Evolutionary conservation across 1,284 basidiomycete species (phyloP).

Genomic region (Moesziomyces sp.): DNA sequence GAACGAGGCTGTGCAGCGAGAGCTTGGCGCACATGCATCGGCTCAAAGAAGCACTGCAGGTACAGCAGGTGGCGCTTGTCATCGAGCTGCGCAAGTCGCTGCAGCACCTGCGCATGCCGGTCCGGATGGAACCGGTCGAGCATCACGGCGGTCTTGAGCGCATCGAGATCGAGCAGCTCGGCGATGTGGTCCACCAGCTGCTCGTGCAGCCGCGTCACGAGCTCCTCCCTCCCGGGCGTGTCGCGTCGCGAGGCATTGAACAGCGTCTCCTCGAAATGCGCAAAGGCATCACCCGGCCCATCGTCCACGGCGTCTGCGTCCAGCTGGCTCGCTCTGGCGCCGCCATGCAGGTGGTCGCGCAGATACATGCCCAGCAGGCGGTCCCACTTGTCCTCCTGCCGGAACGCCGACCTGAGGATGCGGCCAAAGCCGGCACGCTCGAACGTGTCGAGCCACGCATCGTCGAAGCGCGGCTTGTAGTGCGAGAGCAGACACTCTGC

Average conservation of each 20-base stretch:
- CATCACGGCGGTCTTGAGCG: slow-evolving; percentile 78
- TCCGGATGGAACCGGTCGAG: slow-evolving; percentile 75
- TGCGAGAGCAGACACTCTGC: slow-evolving; percentile 93
- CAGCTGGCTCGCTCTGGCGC: neutral
- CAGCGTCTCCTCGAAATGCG: slow-evolving; percentile 45
- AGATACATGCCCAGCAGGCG: slow-evolving; percentile 41
- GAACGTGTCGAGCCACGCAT: slow-evolving; percentile 78
- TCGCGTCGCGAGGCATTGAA: slow-evolving; percentile 32
- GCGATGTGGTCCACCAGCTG: slow-evolving; percentile 31
- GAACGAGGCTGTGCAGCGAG: slow-evolving; percentile 57
- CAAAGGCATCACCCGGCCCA: slow-evolving; percentile 18
- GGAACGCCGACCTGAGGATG: slow-evolving; percentile 83
- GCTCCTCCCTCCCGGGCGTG: slow-evolving; percentile 4
- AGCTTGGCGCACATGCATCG: slow-evolving; percentile 69
- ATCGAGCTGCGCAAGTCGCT: slow-evolving; percentile 63
- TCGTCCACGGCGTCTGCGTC: neutral
- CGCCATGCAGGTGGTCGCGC: slow-evolving; percentile 23
- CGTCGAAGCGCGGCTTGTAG: slow-evolving; percentile 83
- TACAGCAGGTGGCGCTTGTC: slow-evolving; percentile 79
- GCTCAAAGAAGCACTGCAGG: slow-evolving; percentile 79
- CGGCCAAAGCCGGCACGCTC: slow-evolving; percentile 87
- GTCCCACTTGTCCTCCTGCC: slow-evolving; percentile 81
- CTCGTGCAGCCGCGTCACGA: slow-evolving; percentile 39
- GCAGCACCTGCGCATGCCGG: slow-evolving; percentile 73
- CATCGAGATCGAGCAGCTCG: slow-evolving; percentile 74